Evolutionary conservation across 305 asterid species (phyloP).

Genomic region (Petunia hybrid): DNA sequence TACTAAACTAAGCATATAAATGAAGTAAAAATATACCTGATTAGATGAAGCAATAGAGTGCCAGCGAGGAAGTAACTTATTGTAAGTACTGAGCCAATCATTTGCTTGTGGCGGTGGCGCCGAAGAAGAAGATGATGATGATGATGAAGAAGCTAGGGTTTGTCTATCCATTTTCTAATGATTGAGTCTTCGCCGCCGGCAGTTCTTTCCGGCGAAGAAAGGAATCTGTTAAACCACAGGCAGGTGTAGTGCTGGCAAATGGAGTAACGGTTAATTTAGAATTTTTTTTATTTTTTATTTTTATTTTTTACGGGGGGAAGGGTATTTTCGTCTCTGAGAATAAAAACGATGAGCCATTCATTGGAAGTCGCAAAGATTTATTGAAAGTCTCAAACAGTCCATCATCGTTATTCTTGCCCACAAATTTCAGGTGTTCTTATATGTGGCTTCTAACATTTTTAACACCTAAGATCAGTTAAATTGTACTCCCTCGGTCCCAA

Average conservation of each 20-base stretch:
- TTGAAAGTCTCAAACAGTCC: neutral
- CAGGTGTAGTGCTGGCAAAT: neutral
- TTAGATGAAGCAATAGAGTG: neutral
- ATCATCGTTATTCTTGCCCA: neutral
- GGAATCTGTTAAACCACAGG: neutral
- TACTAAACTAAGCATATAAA: neutral
- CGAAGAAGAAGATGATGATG: neutral
- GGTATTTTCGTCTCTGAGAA: neutral
- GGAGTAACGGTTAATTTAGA: neutral
- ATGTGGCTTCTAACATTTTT: too few relatives aligned
- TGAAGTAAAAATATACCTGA: neutral
- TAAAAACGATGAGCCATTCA: neutral
- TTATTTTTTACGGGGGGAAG: neutral
- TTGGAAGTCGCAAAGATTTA: neutral
- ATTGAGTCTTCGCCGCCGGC: too few relatives aligned
- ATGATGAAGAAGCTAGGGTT: slow-evolving; percentile 21
- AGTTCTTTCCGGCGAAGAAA: neutral
- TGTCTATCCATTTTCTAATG: neutral
- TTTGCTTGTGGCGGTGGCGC: neutral
- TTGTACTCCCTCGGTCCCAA: too few relatives aligned
- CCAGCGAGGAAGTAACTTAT: neutral
- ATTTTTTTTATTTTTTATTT: neutral
- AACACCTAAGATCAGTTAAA: too few relatives aligned
- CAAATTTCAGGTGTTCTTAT: neutral
- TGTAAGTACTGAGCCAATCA: slow-evolving; percentile 15